A percentile compares a stretch with the other conserved stretches of the same genome.
phyloP scores from a whole-genome alignment of 345 rosid genomes.

The Fremontodendron californicum region DNA sequence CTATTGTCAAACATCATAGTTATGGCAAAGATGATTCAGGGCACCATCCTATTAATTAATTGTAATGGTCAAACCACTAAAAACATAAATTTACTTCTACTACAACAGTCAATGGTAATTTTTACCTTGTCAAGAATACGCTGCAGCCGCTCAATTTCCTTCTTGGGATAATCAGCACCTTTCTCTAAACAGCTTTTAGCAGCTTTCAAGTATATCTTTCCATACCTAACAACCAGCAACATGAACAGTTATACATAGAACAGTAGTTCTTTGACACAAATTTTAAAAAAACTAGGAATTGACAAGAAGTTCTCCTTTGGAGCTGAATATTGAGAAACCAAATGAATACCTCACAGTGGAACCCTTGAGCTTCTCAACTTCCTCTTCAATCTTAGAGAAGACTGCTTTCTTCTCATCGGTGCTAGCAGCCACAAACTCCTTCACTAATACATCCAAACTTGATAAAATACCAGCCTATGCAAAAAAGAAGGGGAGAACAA shows the following conservation, averaged over 20 bases:
- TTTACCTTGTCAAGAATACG: slow-evolving; percentile 86
- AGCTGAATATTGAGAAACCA: background rate
- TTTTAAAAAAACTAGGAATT: background rate
- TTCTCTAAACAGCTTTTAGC: slow-evolving; percentile 69
- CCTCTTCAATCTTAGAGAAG: slow-evolving; percentile 64
- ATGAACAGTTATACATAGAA: background rate
- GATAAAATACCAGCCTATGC: slow-evolving; percentile 80
- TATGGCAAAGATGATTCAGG: background rate
- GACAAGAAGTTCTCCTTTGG: background rate
- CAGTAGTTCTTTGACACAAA: background rate
- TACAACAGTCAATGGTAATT: background rate
- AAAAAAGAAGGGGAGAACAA: background rate
- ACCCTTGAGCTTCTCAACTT: slow-evolving; percentile 70
- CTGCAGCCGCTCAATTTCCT: slow-evolving; percentile 71
- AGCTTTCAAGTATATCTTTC: slow-evolving; percentile 69
- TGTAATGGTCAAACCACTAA: background rate
- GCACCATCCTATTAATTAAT: background rate
- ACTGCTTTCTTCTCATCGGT: slow-evolving; percentile 67
- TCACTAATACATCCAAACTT: slow-evolving; percentile 70
- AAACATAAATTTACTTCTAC: background rate
- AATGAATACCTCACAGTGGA: slow-evolving; percentile 50
- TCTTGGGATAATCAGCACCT: slow-evolving; percentile 71
- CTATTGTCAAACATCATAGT: background rate
- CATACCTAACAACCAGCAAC: slow-evolving; percentile 43
- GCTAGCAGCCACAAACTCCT: slow-evolving; percentile 73